Percentiles rank a stretch among this genome's conserved stretches.
Conservation (phyloP, 192 early-diverging fungal species). For the Kappamyces sp. region DNA sequence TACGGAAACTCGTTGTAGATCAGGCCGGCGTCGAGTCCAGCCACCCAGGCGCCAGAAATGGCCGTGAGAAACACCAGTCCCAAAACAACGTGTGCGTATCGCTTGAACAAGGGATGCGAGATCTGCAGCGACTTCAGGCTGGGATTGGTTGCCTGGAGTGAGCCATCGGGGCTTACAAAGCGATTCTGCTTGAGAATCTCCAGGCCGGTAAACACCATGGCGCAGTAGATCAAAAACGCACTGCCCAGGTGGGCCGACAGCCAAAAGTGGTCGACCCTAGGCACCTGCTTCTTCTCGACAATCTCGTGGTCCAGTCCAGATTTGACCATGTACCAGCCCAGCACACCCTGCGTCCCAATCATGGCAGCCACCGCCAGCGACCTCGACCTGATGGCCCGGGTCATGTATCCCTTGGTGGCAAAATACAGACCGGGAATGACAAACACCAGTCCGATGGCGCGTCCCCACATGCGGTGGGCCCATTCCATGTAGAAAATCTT, state of each 20-base stretch:
- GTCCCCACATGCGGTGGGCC: constrained; percentile 92
- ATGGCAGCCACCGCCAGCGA: constrained; percentile 25
- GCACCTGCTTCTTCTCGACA: constrained; percentile 68
- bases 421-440: constrained; percentile 85
- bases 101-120: constrained; percentile 36
- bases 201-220: constrained; percentile 71
- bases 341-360: constrained; percentile 56
- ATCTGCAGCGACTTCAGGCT: not conserved
- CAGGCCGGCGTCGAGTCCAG: constrained; percentile 92
- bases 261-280: constrained; percentile 92
- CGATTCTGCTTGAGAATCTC: constrained; percentile 56
- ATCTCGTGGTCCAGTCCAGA: constrained; percentile 81
- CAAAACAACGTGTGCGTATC: constrained; percentile 54
- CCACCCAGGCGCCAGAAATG: constrained; percentile 87
- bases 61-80: constrained; percentile 78
- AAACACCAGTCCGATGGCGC: constrained; percentile 82
- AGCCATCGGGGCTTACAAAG: constrained; percentile 14
- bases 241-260: constrained; percentile 82
- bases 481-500: constrained; percentile 97
- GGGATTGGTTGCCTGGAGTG: constrained; percentile 42
- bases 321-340: constrained; percentile 99
- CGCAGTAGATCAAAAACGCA: constrained; percentile 82
- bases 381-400: constrained; percentile 45
- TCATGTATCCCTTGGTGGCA: constrained; percentile 67
- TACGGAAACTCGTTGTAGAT: constrained; percentile 96